phyloP scores from a whole-genome alignment of 345 rosid species.

The Rhodamnia rubescens region DNA sequence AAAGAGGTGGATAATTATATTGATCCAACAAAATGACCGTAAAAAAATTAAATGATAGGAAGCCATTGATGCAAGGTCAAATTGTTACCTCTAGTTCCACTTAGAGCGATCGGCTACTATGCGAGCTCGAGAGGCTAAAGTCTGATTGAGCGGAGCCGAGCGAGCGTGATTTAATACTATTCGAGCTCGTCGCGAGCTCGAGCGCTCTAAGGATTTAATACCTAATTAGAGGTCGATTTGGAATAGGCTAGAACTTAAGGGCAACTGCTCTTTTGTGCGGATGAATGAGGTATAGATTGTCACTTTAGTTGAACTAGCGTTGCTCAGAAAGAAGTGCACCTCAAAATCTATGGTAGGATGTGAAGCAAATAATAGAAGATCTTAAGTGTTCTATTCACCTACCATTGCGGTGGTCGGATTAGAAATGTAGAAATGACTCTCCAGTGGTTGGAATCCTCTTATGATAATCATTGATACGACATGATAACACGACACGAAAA shows the following conservation, averaged over 20 bases:
- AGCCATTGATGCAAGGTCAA: too few species aligned
- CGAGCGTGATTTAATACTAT: background rate
- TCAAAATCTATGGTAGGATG: background rate
- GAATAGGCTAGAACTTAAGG: background rate
- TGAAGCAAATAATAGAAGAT: background rate
- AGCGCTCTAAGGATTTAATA: background rate
- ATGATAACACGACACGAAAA: background rate
- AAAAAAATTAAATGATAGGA: background rate
- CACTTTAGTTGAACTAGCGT: background rate
- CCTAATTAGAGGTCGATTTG: background rate
- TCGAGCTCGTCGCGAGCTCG: background rate
- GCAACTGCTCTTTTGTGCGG: background rate
- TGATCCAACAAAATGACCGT: background rate
- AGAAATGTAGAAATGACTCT: background rate
- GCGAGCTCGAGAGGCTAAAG: background rate
- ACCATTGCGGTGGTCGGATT: rapidly evolving
- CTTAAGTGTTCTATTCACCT: background rate
- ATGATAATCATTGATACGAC: background rate
- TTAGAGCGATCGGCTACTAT: background rate
- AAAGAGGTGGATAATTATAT: background rate
- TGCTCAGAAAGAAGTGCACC: background rate
- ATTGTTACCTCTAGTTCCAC: background rate
- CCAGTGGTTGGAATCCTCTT: background rate
- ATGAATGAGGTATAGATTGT: background rate
- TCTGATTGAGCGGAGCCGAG: background rate